Percentiles rank a stretch among this genome's conserved stretches.
These are phyloP conservation scores for Vinca minor DNA, from an alignment of 257 asterid species.

Conservation along the genomic window DNA sequence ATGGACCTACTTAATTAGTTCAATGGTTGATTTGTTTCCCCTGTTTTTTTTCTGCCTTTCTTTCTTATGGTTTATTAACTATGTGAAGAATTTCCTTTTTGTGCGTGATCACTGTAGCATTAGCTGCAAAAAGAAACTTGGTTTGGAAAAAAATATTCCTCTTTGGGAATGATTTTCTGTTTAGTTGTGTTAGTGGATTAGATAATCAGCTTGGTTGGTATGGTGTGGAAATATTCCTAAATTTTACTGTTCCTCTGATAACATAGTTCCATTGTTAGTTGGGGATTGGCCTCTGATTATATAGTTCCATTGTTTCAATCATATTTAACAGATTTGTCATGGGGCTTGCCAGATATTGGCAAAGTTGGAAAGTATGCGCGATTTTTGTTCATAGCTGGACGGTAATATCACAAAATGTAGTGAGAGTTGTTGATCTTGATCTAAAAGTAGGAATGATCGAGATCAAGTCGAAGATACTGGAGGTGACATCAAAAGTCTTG, in stretches of 20 bases:
- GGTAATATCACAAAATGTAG: slow-evolving; percentile 41
- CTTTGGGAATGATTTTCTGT: background rate
- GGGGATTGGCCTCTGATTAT: slow-evolving; percentile 66
- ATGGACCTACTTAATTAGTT: background rate
- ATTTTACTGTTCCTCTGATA: slow-evolving; percentile 3
- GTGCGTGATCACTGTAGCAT: background rate
- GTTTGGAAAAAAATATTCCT: background rate
- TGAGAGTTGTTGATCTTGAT: slow-evolving; percentile 33
- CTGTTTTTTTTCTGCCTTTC: background rate
- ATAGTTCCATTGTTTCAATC: slow-evolving; percentile 30
- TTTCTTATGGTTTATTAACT: too few relatives aligned
- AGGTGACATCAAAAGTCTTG: slow-evolving; percentile 50
- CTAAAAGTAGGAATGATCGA: slow-evolving; percentile 18
- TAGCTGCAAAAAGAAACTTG: background rate
- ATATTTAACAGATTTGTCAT: slow-evolving; percentile 47
- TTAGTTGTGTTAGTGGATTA: background rate
- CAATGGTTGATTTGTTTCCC: background rate
- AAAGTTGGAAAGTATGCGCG: slow-evolving; percentile 50
- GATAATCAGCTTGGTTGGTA: background rate
- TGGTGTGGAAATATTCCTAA: too few relatives aligned
- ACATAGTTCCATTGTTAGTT: slow-evolving; percentile 74
- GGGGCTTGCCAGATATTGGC: slow-evolving; percentile 66
- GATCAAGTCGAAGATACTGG: slow-evolving; percentile 48
- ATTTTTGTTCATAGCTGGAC: slow-evolving; percentile 52
- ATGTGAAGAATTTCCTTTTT: background rate